Evolutionary conservation across 164 flowering plant genomes (phyloP).

Genomic region (Pachysandra terminalis): DNA sequence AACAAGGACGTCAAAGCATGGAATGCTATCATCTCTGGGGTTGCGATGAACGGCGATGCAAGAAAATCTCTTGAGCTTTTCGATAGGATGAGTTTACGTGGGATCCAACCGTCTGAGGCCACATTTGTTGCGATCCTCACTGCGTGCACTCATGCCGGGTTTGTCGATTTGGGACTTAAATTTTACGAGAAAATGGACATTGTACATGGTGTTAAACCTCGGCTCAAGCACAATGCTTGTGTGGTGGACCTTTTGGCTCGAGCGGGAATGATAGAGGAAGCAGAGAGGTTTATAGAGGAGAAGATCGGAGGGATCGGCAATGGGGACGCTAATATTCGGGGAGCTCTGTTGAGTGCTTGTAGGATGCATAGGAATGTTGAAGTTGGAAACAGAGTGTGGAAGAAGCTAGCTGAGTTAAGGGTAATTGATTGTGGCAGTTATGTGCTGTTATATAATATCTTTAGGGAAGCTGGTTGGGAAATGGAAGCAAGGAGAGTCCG

Average conservation of each 20-base stretch:
- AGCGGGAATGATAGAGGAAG: slow-evolving; percentile 12
- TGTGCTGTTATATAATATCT: too few relatives aligned
- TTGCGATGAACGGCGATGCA: slow-evolving; percentile 15
- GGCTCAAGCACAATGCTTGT: slow-evolving; percentile 16
- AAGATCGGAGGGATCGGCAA: slow-evolving; percentile 17
- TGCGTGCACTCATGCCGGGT: slow-evolving; percentile 17
- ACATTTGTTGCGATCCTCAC: slow-evolving; percentile 8
- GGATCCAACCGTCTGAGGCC: slow-evolving; percentile 8
- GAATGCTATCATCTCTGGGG: slow-evolving; percentile 13
- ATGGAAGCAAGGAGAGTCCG: too few relatives aligned
- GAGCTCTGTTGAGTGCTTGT: slow-evolving; percentile 15
- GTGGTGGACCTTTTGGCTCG: slow-evolving; percentile 16
- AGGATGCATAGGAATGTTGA: slow-evolving; percentile 8
- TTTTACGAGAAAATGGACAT: slow-evolving; percentile 8
- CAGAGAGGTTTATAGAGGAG: slow-evolving; percentile 5
- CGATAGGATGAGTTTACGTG: slow-evolving; percentile 5
- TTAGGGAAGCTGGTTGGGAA: too few relatives aligned
- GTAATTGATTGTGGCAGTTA: too few relatives aligned
- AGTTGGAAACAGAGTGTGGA: too few relatives aligned
- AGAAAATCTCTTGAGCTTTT: slow-evolving; percentile 11
- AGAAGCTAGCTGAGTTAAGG: too few relatives aligned
- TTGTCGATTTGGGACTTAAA: slow-evolving; percentile 9
- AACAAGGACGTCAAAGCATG: background rate
- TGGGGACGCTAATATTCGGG: slow-evolving; percentile 4
- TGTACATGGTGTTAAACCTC: slow-evolving; percentile 2